Base-by-base conservation (phyloP, 2,329 filamentous ascomycete species). In the Ophiosphaerella herpotricha region DNA sequence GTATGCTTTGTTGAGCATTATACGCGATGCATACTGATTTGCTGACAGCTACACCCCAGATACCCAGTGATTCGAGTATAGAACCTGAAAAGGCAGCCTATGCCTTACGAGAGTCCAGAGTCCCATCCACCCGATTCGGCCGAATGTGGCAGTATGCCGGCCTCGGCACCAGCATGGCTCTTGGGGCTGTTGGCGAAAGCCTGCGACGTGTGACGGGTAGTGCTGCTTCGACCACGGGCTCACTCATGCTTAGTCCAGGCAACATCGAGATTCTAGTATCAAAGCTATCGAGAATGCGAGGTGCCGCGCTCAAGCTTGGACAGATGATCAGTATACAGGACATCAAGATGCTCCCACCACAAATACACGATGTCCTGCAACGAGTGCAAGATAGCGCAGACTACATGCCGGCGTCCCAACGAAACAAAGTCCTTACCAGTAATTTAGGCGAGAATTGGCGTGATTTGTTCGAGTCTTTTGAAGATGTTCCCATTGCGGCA, bases 301-400 rank as follows among this genome's bases (percentile, higher is more conserved):
- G 94, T 33, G 95, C 94, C 5, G 94, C 94, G n/a, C 79, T 99
- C 36, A 99, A 99, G 77, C 77, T 99, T 23, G 95, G 94, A 0
- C 94, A 99, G 77, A 94, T 97, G 89, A 88, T 99, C 80, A 97
- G 91, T 72, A 94, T 99, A 68, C 94, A 99, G 78, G 94, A 99
- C 75, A 86, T 90, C 33, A 97, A 96, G 74, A 91, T 97, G 85
- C 83, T 99, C 8, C 94, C 94, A 0, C 84, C 83, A 0, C 85
- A 90, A 1, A 91, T 99, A 42, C 90, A 95, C 59, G 84, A 93
- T 65, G 91, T 99, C 1, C 78, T 99, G 11, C 91, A 96, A 70
- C 86, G 95, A 5, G 94, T 99, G 0, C 94, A 99, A 71, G 94
- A 99, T 71, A 87, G 90, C 48, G 94, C 94, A 34, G 93, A 99